A percentile compares a stretch with the other conserved stretches of the same genome.
These are phyloP conservation scores for Tremellales sp. DNA, from an alignment of 1,284 basidiomycete species.

Conservation along the genomic window DNA sequence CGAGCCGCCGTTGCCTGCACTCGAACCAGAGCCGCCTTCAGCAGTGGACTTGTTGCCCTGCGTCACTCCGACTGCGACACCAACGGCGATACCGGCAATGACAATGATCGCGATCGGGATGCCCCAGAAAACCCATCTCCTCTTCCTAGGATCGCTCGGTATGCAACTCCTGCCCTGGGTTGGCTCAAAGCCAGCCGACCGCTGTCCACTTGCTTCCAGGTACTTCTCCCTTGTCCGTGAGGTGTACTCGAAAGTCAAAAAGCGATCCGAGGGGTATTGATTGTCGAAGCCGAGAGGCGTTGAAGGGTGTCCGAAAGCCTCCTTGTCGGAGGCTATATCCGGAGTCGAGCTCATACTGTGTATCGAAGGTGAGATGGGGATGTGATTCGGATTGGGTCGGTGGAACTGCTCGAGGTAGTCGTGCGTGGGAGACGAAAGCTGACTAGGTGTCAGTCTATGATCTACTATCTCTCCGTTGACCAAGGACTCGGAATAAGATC, in stretches of 20 bases:
- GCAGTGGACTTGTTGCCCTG: constrained; percentile 12
- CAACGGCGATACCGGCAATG: constrained; percentile 35
- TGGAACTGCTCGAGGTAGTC: constrained; percentile 33
- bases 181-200: background rate
- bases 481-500: too few relatives aligned
- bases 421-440: constrained; percentile 25
- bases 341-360: constrained; percentile 6
- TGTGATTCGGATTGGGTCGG: constrained; percentile 22
- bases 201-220: background rate
- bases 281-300: constrained; percentile 4
- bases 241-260: background rate
- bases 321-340: constrained; percentile 14
- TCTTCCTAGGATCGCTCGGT: constrained; percentile 7
- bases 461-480: too few relatives aligned
- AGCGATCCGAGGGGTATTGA: constrained; percentile 10
- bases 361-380: constrained; percentile 12
- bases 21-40: constrained; percentile 1
- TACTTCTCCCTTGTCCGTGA: background rate
- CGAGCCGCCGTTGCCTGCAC: constrained; percentile 1
- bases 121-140: constrained; percentile 37
- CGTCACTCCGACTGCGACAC: constrained; percentile 22
- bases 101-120: constrained; percentile 28
- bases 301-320: constrained; percentile 6
- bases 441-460: too few relatives aligned
- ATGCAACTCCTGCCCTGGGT: background rate